These are phyloP conservation scores for Myotisia sp. DNA, from an alignment of 2,329 filamentous ascomycete species.

Conservation along the genomic window DNA sequence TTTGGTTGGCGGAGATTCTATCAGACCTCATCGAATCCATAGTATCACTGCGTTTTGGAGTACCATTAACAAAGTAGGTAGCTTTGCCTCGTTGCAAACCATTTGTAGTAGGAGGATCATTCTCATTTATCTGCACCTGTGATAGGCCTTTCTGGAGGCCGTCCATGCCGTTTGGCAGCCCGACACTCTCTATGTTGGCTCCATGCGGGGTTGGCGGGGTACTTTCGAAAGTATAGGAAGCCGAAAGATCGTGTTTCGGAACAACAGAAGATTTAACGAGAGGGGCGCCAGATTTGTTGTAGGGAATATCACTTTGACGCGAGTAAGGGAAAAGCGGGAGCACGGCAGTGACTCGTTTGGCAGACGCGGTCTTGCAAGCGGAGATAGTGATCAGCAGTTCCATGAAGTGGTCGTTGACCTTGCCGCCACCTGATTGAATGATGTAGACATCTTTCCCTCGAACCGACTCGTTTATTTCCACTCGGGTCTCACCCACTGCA, in stretches of 20 bases:
- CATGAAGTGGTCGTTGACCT: conserved; percentile 91
- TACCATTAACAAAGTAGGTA: conserved; percentile 26
- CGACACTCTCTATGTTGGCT: conserved; percentile 50
- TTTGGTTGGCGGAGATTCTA: conserved; percentile 22
- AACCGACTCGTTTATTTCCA: conserved; percentile 92
- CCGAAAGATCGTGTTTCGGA: conserved; percentile 33
- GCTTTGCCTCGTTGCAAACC: conserved; percentile 29
- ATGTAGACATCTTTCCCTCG: conserved; percentile 98
- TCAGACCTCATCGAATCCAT: conserved; percentile 25
- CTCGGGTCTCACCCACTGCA: conserved; percentile 83
- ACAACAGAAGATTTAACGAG: conserved; percentile 51
- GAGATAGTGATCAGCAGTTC: conserved; percentile 96
- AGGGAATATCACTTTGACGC: conserved; percentile 87
- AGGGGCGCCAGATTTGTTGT: conserved; percentile 88
- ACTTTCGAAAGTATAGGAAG: conserved; percentile 74
- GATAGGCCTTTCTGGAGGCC: conserved; percentile 58
- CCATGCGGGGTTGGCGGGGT: conserved; percentile 73
- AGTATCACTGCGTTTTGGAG: conserved; percentile 25
- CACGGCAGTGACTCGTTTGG: conserved; percentile 82
- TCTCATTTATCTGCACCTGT: conserved; percentile 49
- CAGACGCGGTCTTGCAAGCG: conserved; percentile 91
- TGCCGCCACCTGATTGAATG: conserved; percentile 82
- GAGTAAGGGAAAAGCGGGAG: conserved; percentile 95
- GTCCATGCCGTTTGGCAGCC: conserved; percentile 54
- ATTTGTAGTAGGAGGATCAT: conserved; percentile 27